A percentile compares a stretch with the other conserved stretches of the same genome.
Evolutionary conservation across 2,329 filamentous ascomycete genomes (phyloP).

Genomic region (Paracorniculantispora psalliotae): DNA sequence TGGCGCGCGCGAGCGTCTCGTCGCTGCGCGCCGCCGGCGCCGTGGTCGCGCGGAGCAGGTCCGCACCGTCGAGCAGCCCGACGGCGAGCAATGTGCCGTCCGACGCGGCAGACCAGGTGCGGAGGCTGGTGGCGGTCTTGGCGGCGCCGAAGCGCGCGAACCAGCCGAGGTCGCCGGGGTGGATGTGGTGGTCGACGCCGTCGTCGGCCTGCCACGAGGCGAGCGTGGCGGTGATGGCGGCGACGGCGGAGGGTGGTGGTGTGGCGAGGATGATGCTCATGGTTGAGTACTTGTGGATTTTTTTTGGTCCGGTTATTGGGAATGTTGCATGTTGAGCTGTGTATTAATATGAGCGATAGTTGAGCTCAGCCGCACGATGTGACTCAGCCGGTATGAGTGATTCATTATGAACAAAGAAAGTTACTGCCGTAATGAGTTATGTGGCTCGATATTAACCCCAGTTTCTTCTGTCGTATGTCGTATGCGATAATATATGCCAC

Average conservation of each 20-base stretch:
- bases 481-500: too few relatives aligned
- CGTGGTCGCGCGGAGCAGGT: neutral
- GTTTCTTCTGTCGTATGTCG: too few relatives aligned
- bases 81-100: neutral
- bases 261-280: neutral
- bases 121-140: neutral
- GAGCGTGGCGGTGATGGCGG: neutral
- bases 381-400: too few relatives aligned
- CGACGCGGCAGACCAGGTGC: neutral
- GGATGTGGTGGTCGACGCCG: neutral
- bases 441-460: too few relatives aligned
- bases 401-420: too few relatives aligned
- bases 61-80: neutral
- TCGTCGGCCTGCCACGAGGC: neutral
- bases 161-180: neutral
- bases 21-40: neutral
- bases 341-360: too few relatives aligned
- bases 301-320: too few relatives aligned
- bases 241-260: neutral
- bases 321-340: too few relatives aligned
- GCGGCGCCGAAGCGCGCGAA: neutral
- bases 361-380: too few relatives aligned
- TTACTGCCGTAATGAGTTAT: too few relatives aligned
- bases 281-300: too few relatives aligned
- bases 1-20: neutral